Conservation (phyloP, 2,329 filamentous ascomycete species). For the Diaporthe sp. region DNA sequence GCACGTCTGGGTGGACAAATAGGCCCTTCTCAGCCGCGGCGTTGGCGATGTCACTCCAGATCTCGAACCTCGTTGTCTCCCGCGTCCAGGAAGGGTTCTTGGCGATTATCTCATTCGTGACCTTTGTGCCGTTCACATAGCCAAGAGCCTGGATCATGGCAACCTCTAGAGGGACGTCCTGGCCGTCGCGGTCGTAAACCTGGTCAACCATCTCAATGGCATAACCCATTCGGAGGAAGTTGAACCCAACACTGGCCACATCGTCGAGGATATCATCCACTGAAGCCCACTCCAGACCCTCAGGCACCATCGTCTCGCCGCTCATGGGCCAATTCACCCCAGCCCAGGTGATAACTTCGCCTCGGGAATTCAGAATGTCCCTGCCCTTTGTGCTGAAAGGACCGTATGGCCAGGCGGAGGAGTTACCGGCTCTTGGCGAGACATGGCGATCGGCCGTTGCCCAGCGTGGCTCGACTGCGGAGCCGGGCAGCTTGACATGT, state of each 20-base stretch:
- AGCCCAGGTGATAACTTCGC: constrained; percentile 53
- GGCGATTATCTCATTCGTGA: constrained; percentile 60
- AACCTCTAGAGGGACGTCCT: constrained; percentile 54
- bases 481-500: constrained; percentile 29
- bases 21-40: constrained; percentile 50
- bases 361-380: constrained; percentile 54
- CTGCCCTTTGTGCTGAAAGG: constrained; percentile 55
- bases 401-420: constrained; percentile 52
- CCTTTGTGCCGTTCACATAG: constrained; percentile 60
- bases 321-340: constrained; percentile 55
- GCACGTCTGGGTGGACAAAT: constrained; percentile 57
- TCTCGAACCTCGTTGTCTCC: constrained; percentile 61
- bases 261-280: constrained; percentile 62
- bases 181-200: constrained; percentile 54
- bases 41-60: constrained; percentile 55
- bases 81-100: constrained; percentile 64
- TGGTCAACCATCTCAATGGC: constrained; percentile 70
- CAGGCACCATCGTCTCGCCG: constrained; percentile 68
- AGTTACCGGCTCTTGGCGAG: constrained; percentile 44
- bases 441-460: constrained; percentile 45
- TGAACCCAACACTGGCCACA: constrained; percentile 65
- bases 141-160: constrained; percentile 59
- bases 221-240: constrained; percentile 68
- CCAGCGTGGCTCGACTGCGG: constrained; percentile 47
- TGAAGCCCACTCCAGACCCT: constrained; percentile 67